Base-by-base conservation (phyloP, 2,329 filamentous ascomycete species). In the Aspergillus aculeatus region DNA sequence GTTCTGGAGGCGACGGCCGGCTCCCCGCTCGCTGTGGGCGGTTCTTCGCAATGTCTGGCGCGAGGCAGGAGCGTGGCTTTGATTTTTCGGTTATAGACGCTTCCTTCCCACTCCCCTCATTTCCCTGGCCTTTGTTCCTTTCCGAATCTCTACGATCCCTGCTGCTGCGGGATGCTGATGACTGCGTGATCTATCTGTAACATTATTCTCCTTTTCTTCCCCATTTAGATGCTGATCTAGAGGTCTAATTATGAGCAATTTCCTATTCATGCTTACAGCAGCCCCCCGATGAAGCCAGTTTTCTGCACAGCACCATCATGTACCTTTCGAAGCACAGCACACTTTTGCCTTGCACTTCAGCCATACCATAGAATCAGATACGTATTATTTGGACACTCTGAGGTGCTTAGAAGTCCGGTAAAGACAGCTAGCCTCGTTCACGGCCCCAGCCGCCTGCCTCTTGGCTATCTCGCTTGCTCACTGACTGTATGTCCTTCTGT, bases 1-100 rank as follows among this genome's bases (percentile, higher is more conserved):
- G 56, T 53, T 71, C 49, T 76, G 73, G 73, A 76, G 62, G 44
- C 62, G 66, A 50, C 69, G 38, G 38, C 14, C 38, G 16, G 16
- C 73, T 10, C 58, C 58, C 16, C 58, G 32, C 51, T 69, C 66
- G 5, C 67, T 68, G 6, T 12, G 61, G 19, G 32, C 64, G 12
- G 16, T 67, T 16, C 5, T 72, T 48, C 60, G 54, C 26, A 54
- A 51, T 32, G 26, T 32, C 49, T 51, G 29, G 29, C 24, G 26
- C 11, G 32, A 51, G 16, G 38, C 16, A 5, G 19, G 38, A 10
- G 16, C 5, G 16, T 44, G 14, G 38, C 16, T 44, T 7, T 44
- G 38, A 44, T n/a, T 7, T 29, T 1, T 44, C 38, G 16, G 16
- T 16, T 16, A 5, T 3, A 16, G 6, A 12, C 38, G 1, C 16